Percentiles rank a stretch among this genome's conserved stretches.
Evolutionary conservation across 1,284 basidiomycete genomes (phyloP).

Genomic region (Polyporus tsugae): DNA sequence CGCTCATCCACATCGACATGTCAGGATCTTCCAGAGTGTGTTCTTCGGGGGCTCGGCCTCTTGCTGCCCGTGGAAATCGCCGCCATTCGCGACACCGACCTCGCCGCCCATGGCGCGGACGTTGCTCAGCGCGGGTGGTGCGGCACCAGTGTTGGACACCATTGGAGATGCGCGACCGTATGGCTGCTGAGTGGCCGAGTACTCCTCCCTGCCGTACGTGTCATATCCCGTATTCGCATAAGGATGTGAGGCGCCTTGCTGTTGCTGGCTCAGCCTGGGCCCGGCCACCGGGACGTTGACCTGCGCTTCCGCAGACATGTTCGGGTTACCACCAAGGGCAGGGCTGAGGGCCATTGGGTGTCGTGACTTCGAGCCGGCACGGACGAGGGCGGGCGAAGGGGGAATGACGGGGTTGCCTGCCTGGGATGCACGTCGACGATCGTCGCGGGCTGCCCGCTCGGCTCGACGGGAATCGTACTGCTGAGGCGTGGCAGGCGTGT

Average conservation of each 20-base stretch:
- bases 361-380: constrained; percentile 73
- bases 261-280: constrained; percentile 51
- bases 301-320: constrained; percentile 76
- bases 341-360: constrained; percentile 65
- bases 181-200: constrained; percentile 51
- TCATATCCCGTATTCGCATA: constrained; percentile 72
- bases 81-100: constrained; percentile 67
- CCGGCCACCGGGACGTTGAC: constrained; percentile 69
- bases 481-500: constrained; percentile 49
- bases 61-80: constrained; percentile 65
- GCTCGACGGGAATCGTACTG: constrained; percentile 65
- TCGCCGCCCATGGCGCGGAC: constrained; percentile 74
- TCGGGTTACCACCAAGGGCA: constrained; percentile 63
- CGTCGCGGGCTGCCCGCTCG: constrained; percentile 48
- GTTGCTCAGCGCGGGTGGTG: constrained; percentile 74
- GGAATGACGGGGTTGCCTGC: constrained; percentile 61
- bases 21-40: constrained; percentile 71
- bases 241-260: constrained; percentile 59
- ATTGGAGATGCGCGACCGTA: constrained; percentile 81
- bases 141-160: constrained; percentile 70
- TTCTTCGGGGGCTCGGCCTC: constrained; percentile 63
- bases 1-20: constrained; percentile 74
- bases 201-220: constrained; percentile 51
- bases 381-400: constrained; percentile 79
- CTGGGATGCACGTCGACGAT: constrained; percentile 67